Evolutionary conservation across 305 asterid species (phyloP).

Genomic region (Fraxinus platypoda): DNA sequence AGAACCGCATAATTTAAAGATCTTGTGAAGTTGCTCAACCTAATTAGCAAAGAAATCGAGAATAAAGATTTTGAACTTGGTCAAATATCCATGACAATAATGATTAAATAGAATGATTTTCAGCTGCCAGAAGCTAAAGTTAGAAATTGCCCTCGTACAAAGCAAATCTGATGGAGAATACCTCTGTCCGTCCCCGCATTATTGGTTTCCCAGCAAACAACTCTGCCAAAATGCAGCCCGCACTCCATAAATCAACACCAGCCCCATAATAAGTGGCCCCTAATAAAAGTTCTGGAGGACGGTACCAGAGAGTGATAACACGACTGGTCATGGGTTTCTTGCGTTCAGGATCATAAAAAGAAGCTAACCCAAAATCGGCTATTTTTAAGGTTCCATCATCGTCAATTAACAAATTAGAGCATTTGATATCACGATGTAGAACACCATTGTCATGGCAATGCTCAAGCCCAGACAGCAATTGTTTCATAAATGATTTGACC

Average conservation of each 20-base stretch:
- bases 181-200: constrained; percentile 91
- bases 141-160: background rate
- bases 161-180: constrained; percentile 22
- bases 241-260: constrained; percentile 94
- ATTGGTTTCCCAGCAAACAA: constrained; percentile 77
- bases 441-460: constrained; percentile 92
- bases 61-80: constrained; percentile 8
- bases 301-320: constrained; percentile 94
- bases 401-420: constrained; percentile 85
- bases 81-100: background rate
- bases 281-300: constrained; percentile 88
- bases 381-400: constrained; percentile 69
- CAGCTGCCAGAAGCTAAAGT: background rate
- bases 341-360: constrained; percentile 59
- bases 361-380: constrained; percentile 92
- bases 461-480: constrained; percentile 82
- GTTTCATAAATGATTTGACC: constrained; percentile 89
- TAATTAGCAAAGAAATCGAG: constrained; percentile 26
- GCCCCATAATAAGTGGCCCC: constrained; percentile 77
- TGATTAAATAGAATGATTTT: background rate
- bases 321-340: constrained; percentile 87
- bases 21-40: constrained; percentile 96
- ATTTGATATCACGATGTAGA: constrained; percentile 85
- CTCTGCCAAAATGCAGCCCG: constrained; percentile 92
- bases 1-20: constrained; percentile 88